A percentile compares a stretch with the other conserved stretches of the same genome.
These are phyloP conservation scores for Priceomyces melissophilus DNA, from an alignment of 805 yeast species.

Conservation along the genomic window DNA sequence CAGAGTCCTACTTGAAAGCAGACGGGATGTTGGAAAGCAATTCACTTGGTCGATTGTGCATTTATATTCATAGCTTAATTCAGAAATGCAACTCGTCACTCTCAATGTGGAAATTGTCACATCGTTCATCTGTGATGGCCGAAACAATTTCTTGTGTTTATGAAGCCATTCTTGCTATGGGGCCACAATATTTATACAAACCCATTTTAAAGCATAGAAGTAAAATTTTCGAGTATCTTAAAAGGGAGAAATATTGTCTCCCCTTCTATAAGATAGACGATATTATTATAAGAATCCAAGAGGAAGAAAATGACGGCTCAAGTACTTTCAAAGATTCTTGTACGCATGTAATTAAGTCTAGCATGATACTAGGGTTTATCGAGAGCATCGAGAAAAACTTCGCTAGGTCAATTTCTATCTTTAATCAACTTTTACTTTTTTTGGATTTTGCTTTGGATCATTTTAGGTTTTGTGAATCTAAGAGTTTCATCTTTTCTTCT, in stretches of 20 bases:
- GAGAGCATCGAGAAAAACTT: not conserved
- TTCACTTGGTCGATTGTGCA: conserved; percentile 17
- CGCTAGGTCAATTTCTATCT: not conserved
- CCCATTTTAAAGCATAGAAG: conserved; percentile 2
- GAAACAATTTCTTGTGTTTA: conserved; percentile 6
- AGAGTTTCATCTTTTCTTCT: conserved; percentile 12
- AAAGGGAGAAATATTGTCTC: not conserved
- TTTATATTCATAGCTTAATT: conserved; percentile 7
- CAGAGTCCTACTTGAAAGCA: conserved; percentile 11
- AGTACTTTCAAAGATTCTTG: too few species aligned
- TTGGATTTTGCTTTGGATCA: conserved; percentile 1
- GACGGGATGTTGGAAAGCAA: conserved; percentile 13
- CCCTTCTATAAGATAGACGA: too few species aligned
- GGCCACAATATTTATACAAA: conserved; percentile 14
- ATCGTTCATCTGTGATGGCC: not conserved
- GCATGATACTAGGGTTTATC: conserved; percentile 9
- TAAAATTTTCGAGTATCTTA: not conserved
- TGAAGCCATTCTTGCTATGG: conserved; percentile 10
- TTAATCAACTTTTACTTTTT: conserved; percentile 2
- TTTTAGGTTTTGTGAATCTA: conserved; percentile 6
- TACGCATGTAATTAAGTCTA: too few species aligned
- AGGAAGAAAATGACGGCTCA: too few species aligned
- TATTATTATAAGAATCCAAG: too few species aligned
- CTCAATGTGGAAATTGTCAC: not conserved
- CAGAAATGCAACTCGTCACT: conserved; percentile 3